Evolutionary conservation across 139 green algal species (phyloP), one percentile per base, ranked within the genome.

Genomic region (Spirogloea muscicola): DNA sequence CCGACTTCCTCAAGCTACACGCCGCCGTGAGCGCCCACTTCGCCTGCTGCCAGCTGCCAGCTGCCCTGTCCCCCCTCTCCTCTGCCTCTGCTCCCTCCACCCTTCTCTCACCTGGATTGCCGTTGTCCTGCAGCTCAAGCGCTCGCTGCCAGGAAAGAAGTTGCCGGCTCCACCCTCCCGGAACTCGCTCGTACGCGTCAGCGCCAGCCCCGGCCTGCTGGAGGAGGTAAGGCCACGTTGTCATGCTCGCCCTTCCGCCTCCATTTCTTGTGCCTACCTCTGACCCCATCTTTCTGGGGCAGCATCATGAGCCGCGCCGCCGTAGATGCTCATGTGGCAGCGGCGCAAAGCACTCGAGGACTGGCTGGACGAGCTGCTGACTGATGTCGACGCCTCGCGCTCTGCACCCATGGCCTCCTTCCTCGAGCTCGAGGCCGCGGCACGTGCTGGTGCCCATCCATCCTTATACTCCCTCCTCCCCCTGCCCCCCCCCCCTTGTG

Each of bases 1-100:
- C 58, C 25, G 69, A 78, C 27, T 78, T 78, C 27, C 37, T 78
- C 16, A 78, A 77, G 40, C 44, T 78, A 3, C 61, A 78, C 3
- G 60, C 25, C n/a, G 69, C 69, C 10, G 57, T 76, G 4, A 65
- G 57, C n/a, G n/a, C n/a, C n/a, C n/a, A n/a, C n/a, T n/a, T n/a
- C 16, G n/a, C n/a, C n/a, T n/a, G n/a, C n/a, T n/a, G n/a, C n/a
- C n/a, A n/a, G n/a, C n/a, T n/a, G n/a, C n/a, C n/a, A 68, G 59
- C 18, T 64, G 55, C 31, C 55, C 55, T 9, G 13, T 13, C 55
- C 27, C 31, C 55, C 10, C 55, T 64, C 55, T 64, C 9, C 55
- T 64, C 21, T 55, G 21, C 21, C 21, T 55, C 21, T 55, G 21
- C 21, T 21, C 21, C 21, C 21, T 55, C 46, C 46, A 51, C 43